phyloP scores from a whole-genome alignment of 2,329 filamentous ascomycete species.

The Teratosphaeria epicoccoides region DNA sequence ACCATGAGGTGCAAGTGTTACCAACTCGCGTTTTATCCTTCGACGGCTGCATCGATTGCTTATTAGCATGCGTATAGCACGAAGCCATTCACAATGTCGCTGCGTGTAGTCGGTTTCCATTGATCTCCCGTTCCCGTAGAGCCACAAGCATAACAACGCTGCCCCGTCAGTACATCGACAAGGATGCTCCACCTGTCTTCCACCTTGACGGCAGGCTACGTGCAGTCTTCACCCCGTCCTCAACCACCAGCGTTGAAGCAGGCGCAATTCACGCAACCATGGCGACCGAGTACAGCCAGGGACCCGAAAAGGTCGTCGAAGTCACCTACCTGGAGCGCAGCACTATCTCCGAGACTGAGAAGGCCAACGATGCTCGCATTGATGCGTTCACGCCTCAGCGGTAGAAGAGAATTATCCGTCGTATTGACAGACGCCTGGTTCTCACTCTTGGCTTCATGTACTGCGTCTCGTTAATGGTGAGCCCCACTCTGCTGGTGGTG shows the following conservation, averaged over 20 bases:
- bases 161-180: background rate
- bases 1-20: background rate
- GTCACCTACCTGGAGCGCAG: slow-evolving; percentile 16
- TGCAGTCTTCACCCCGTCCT: background rate
- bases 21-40: too few relatives aligned
- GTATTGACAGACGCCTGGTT: slow-evolving; percentile 51
- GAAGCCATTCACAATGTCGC: background rate
- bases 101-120: background rate
- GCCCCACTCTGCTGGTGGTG: too few relatives aligned
- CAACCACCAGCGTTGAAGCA: background rate
- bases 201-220: background rate
- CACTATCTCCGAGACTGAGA: slow-evolving; percentile 14
- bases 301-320: background rate
- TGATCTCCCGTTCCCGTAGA: background rate
- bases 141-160: background rate
- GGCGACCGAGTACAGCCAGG: background rate
- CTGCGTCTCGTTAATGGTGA: slow-evolving; percentile 22
- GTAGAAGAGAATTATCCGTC: slow-evolving; percentile 56
- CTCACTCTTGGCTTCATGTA: slow-evolving; percentile 35
- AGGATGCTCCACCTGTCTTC: background rate
- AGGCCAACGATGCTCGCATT: slow-evolving; percentile 20
- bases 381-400: slow-evolving; percentile 46
- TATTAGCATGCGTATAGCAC: background rate
- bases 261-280: background rate
- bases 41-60: background rate